phyloP scores from a whole-genome alignment of 495 filamentous ascomycete genomes.

The Aspergillus cavernicola region DNA sequence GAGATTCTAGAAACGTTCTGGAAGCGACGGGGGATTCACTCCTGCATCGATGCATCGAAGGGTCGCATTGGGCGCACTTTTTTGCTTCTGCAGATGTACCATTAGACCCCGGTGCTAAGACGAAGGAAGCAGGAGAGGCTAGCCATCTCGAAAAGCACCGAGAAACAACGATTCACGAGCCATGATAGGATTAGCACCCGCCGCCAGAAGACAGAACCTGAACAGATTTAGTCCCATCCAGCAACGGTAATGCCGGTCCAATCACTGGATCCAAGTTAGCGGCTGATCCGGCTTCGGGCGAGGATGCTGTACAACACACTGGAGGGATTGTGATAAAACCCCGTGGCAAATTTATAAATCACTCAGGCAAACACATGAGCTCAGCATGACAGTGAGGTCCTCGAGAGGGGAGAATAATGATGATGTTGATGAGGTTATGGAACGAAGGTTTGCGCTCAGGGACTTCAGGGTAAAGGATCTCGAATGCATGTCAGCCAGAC shows the following conservation, averaged over 20 bases:
- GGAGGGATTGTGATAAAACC: not conserved
- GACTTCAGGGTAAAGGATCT: conserved; percentile 9
- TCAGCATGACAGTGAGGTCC: conserved; percentile 5
- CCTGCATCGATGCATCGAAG: not conserved
- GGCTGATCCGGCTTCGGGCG: conserved; percentile 13
- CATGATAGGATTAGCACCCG: not conserved
- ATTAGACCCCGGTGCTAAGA: not conserved
- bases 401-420: not conserved
- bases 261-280: conserved; percentile 4
- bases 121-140: not conserved
- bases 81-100: conserved; percentile 6
- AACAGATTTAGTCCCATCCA: conserved; percentile 2
- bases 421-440: too few species aligned
- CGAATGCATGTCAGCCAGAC: conserved; percentile 19
- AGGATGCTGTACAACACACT: not conserved
- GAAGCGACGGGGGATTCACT: conserved; percentile 1
- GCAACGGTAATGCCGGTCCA: conserved; percentile 15
- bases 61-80: not conserved
- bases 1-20: conserved; percentile 18
- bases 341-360: not conserved
- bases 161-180: not conserved
- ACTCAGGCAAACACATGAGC: not conserved
- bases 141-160: not conserved
- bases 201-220: too few species aligned
- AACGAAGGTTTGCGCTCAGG: conserved; percentile 6